A percentile compares a stretch with the other conserved stretches of the same genome.
phyloP scores from a whole-genome alignment of 768 basidiomycete genomes.

The Russula griseocarnosa region DNA sequence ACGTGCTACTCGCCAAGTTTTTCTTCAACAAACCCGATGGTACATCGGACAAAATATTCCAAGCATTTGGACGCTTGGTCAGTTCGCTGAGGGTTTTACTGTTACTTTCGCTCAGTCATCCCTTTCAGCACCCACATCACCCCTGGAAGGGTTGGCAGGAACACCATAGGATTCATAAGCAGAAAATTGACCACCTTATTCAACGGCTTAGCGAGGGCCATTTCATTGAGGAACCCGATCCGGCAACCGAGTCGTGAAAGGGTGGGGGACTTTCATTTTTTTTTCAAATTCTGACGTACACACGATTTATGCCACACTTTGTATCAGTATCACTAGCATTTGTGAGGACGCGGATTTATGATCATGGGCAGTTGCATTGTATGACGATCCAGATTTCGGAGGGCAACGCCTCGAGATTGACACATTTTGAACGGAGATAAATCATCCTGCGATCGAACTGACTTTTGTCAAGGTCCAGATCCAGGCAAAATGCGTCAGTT shows the following conservation, averaged over 20 bases:
- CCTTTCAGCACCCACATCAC: slow-evolving; percentile 70
- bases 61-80: slow-evolving; percentile 70
- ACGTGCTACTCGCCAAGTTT: slow-evolving; percentile 71
- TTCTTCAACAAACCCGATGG: slow-evolving; percentile 72
- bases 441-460: neutral
- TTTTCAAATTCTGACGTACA: neutral
- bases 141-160: slow-evolving; percentile 96
- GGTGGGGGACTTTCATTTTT: neutral
- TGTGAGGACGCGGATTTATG: slow-evolving; percentile 11
- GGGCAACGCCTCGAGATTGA: neutral
- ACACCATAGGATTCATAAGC: slow-evolving; percentile 83
- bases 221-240: slow-evolving; percentile 39
- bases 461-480: neutral
- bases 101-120: slow-evolving; percentile 1
- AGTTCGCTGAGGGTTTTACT: slow-evolving; percentile 29
- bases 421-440: neutral
- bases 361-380: too few relatives aligned
- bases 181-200: slow-evolving; percentile 79
- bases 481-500: too few relatives aligned
- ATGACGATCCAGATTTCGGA: neutral
- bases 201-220: slow-evolving; percentile 57
- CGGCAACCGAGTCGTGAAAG: slow-evolving; percentile 20
- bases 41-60: slow-evolving; percentile 81
- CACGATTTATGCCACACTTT: slow-evolving; percentile 14
- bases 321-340: slow-evolving; percentile 27